Evolutionary conservation across 345 rosid genomes (phyloP).

Genomic region (Eucalyptus pauciflora): DNA sequence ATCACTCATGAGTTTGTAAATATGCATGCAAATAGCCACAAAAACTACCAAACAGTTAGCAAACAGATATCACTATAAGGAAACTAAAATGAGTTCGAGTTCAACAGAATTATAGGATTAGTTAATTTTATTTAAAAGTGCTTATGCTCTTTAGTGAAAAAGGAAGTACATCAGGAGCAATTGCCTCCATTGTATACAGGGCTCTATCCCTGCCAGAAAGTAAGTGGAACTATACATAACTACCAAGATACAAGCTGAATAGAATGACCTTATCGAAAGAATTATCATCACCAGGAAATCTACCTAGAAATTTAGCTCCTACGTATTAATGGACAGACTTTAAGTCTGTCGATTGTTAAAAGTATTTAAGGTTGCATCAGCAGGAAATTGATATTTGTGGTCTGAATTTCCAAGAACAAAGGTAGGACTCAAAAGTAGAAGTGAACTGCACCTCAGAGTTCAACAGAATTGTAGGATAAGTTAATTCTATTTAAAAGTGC

Average conservation of each 20-base stretch:
- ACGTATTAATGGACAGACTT: neutral
- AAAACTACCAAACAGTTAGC: neutral
- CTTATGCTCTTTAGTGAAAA: neutral
- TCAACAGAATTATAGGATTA: neutral
- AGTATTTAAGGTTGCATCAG: neutral
- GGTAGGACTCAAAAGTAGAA: neutral
- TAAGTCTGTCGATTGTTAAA: neutral
- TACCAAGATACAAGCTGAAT: neutral
- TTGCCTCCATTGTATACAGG: neutral
- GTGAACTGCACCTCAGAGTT: slow-evolving; percentile 19
- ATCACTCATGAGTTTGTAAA: neutral
- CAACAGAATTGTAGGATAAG: neutral
- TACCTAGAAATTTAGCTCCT: neutral
- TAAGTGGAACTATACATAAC: neutral
- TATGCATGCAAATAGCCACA: neutral
- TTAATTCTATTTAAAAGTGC: neutral
- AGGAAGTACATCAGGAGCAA: neutral
- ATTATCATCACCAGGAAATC: neutral
- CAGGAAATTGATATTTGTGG: neutral
- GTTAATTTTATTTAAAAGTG: neutral
- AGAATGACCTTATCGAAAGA: neutral
- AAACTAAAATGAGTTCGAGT: neutral
- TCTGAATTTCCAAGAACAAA: neutral
- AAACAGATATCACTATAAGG: neutral
- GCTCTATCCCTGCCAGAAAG: neutral